Percentiles rank a stretch among this genome's conserved stretches.
Conservation (phyloP, 2,329 filamentous ascomycete genomes). For the Pseudogymnoascus sp. region DNA sequence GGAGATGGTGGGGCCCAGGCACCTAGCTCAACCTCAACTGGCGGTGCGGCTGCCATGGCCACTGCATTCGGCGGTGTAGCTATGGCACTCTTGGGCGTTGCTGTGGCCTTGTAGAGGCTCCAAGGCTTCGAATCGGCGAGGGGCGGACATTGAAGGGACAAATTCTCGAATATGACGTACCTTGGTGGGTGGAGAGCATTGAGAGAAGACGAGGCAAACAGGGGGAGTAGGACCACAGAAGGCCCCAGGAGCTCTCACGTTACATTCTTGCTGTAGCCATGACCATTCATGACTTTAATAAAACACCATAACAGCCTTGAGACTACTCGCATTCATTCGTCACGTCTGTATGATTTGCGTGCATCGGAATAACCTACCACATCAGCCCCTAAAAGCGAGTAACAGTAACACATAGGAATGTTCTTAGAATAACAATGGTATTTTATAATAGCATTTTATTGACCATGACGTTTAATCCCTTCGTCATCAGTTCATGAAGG, state of each 20-base stretch:
- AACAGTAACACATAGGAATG: background rate
- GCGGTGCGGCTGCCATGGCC: background rate
- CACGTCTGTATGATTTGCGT: background rate
- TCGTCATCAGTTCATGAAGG: background rate
- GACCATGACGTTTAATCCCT: background rate
- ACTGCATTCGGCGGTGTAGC: conserved; percentile 1
- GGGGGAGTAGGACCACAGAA: background rate
- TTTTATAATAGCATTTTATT: background rate
- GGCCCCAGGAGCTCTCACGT: background rate
- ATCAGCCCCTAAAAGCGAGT: background rate
- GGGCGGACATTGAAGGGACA: background rate
- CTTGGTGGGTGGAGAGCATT: background rate
- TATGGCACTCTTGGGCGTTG: background rate
- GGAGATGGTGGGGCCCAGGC: background rate
- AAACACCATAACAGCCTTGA: background rate
- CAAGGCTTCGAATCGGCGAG: background rate
- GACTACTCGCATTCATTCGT: background rate
- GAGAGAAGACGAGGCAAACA: background rate
- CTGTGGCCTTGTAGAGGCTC: background rate
- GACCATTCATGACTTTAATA: conserved; percentile 5
- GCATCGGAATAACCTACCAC: background rate
- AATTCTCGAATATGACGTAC: background rate
- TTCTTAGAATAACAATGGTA: background rate
- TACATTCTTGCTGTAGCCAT: background rate
- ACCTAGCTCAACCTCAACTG: background rate